These are phyloP conservation scores for Boletus sp. DNA, from an alignment of 768 basidiomycete genomes.

Conservation along the genomic window DNA sequence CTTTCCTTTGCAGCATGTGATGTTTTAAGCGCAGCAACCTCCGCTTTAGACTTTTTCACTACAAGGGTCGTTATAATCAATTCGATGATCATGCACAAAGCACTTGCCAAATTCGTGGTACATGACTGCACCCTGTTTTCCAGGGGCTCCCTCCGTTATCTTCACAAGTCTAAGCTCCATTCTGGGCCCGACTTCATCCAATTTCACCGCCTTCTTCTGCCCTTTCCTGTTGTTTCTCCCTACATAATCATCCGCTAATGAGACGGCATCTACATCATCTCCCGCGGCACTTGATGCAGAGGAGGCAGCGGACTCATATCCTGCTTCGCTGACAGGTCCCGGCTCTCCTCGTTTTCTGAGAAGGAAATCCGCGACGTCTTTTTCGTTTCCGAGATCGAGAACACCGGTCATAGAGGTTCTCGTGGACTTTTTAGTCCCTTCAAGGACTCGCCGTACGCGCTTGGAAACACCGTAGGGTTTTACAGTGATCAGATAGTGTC, in stretches of 20 bases:
- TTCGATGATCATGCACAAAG: background rate
- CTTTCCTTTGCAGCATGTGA: constrained; percentile 77
- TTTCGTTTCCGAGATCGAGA: constrained; percentile 82
- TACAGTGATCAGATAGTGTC: constrained; percentile 94
- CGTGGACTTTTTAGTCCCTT: constrained; percentile 43
- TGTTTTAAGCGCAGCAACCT: constrained; percentile 60
- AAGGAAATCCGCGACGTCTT: constrained; percentile 94
- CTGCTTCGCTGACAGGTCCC: constrained; percentile 53
- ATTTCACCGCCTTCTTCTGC: constrained; percentile 81
- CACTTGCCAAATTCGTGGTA: constrained; percentile 90
- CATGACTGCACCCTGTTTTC: constrained; percentile 88
- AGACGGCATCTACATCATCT: constrained; percentile 76
- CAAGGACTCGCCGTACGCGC: constrained; percentile 84
- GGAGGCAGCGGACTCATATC: constrained; percentile 81
- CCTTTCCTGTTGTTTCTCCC: constrained; percentile 93
- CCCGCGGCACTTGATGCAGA: constrained; percentile 79
- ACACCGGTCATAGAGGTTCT: constrained; percentile 36
- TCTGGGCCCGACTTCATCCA: constrained; percentile 93
- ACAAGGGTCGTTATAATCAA: constrained; percentile 9
- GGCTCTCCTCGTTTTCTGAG: constrained; percentile 64
- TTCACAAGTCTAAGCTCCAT: constrained; percentile 93
- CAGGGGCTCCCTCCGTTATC: constrained; percentile 90
- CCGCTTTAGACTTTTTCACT: constrained; percentile 90
- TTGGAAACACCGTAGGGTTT: constrained; percentile 92
- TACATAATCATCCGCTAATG: constrained; percentile 89